Evolutionary conservation across 257 asterid genomes (phyloP), one percentile per base, ranked within the genome.

Genomic region (Verbena officinalis): DNA sequence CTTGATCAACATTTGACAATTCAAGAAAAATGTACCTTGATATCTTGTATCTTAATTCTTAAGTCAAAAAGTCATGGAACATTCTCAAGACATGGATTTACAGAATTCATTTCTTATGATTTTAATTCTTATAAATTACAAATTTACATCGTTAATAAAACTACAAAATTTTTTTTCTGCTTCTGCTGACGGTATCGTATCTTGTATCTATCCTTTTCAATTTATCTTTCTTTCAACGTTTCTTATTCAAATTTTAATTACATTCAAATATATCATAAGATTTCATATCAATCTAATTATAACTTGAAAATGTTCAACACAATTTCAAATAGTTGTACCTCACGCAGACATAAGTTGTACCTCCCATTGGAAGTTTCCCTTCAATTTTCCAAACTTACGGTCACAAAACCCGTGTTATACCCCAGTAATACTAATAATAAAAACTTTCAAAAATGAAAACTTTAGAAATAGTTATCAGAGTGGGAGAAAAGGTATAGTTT

Each of bases 1-100:
- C 69, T 69, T 9, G 0, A 60, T 60, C 56, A 19, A 24, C 44
- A 22, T 55, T 36, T 67, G 58, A 44, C 45, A 20, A 45, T 34
- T 36, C 40, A 45, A 52, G 16, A 19, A 45, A 4, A n/a, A 27
- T 51, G 10, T 38, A 9, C 30, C 23, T 24, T 54, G 31, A 4
- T 53, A 31, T 21, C 23, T n/a, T n/a, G 40, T 64, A 40, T n/a
- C 15, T 53, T 53, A 2, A 39, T 20, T 39, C 31, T 22, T 21
- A 39, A 50, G 22, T 53, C 13, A 19, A 48, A 7, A 11, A 19
- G 13, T 30, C 3, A 7, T 30, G 7, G 36, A 54, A 27, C 63
- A 43, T 65, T 65, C 62, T 14, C 33, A 49, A 46, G 1, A 34
- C 36, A 50, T 49, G 15, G 31, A 27, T 16, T 0, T 10, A 40